phyloP scores from a whole-genome alignment of 805 yeast species.

The Wickerhamomyces silvicola region DNA sequence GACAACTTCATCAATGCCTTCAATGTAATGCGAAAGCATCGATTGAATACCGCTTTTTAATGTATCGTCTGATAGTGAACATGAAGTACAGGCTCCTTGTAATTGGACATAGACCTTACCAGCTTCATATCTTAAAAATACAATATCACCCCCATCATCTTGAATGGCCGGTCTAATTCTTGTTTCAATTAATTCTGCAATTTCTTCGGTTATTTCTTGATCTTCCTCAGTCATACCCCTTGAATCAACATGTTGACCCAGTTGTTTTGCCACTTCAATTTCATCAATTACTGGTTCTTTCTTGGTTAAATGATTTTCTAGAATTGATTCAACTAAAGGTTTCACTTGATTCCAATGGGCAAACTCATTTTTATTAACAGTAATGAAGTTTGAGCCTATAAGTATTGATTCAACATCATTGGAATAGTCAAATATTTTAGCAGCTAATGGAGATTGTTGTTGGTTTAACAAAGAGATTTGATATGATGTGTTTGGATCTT shows the following conservation, averaged over 20 bases:
- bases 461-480: constrained; percentile 19
- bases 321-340: constrained; percentile 47
- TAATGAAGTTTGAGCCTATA: constrained; percentile 69
- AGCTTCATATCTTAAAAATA: constrained; percentile 74
- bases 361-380: constrained; percentile 63
- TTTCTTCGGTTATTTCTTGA: constrained; percentile 78
- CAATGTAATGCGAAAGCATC: constrained; percentile 96
- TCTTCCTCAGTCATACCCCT: constrained; percentile 47
- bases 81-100: constrained; percentile 94
- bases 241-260: constrained; percentile 1
- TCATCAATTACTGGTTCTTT: constrained; percentile 22
- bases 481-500: constrained; percentile 13
- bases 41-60: constrained; percentile 92
- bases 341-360: constrained; percentile 68
- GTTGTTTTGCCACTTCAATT: constrained; percentile 6
- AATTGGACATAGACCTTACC: constrained; percentile 86
- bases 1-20: constrained; percentile 81
- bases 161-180: constrained; percentile 96
- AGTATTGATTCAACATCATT: constrained; percentile 63
- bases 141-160: constrained; percentile 98
- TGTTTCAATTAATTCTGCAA: constrained; percentile 87
- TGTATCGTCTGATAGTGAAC: constrained; percentile 87
- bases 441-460: constrained; percentile 54
- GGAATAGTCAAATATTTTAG: constrained; percentile 43
- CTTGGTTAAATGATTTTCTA: constrained; percentile 32